Percentiles rank a stretch among this genome's conserved stretches.
phyloP scores from a whole-genome alignment of 176 grass and related monocot genomes.

The Phoenix roebelenii region DNA sequence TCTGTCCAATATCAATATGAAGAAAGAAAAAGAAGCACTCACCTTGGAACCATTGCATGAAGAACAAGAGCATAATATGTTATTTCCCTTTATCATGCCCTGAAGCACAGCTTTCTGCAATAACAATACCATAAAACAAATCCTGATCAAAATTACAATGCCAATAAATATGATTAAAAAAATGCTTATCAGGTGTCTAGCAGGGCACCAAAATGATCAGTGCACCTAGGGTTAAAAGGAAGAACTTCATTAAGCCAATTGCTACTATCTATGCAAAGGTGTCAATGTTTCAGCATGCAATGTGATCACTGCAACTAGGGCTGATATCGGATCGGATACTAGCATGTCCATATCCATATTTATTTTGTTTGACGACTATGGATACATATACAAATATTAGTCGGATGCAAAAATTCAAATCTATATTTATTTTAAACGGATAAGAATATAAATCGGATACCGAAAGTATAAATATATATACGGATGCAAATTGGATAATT shows the following conservation, averaged over 20 bases:
- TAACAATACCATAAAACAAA: conserved; percentile 22
- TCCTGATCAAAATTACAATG: conserved; percentile 27
- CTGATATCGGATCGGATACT: too few relatives aligned
- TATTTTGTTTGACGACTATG: too few relatives aligned
- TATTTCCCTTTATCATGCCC: conserved; percentile 38
- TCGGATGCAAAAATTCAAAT: too few relatives aligned
- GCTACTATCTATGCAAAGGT: too few relatives aligned
- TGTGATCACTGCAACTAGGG: too few relatives aligned
- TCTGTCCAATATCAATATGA: not conserved
- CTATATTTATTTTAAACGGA: too few relatives aligned
- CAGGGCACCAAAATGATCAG: not conserved
- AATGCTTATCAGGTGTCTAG: not conserved
- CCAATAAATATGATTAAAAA: conserved; percentile 1
- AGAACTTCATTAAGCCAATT: not conserved
- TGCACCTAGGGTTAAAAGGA: not conserved
- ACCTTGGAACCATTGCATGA: conserved; percentile 51
- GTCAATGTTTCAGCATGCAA: too few relatives aligned
- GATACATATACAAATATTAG: too few relatives aligned
- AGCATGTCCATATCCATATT: too few relatives aligned
- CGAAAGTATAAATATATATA: too few relatives aligned
- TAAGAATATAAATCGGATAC: too few relatives aligned
- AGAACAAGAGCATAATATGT: conserved; percentile 58
- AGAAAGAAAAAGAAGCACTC: conserved; percentile 8
- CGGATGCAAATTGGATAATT: too few relatives aligned
- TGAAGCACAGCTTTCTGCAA: conserved; percentile 48